These are phyloP conservation scores for Rutstroemia sp. DNA, from an alignment of 2,329 filamentous ascomycete species.

Conservation along the genomic window DNA sequence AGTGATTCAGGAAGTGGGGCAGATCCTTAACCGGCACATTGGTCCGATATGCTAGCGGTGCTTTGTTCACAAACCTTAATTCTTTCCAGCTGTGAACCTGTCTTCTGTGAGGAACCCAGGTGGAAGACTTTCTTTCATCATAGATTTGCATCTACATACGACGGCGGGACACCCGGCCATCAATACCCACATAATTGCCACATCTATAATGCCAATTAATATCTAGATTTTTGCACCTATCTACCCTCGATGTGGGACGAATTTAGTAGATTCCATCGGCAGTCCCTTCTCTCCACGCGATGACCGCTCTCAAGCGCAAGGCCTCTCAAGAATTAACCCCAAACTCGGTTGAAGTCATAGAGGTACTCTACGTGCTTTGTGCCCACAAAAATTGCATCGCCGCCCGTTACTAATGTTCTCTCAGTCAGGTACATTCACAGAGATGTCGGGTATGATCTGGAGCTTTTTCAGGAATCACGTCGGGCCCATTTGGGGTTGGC, in stretches of 20 bases:
- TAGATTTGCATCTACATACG: slow-evolving; percentile 1
- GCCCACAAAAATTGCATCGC: too few relatives aligned
- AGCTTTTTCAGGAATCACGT: too few relatives aligned
- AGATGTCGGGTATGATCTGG: too few relatives aligned
- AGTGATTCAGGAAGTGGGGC: background rate
- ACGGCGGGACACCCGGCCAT: background rate
- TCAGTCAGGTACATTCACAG: too few relatives aligned
- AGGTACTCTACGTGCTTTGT: slow-evolving; percentile 7
- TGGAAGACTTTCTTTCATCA: background rate
- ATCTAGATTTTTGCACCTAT: too few relatives aligned
- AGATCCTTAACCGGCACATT: background rate
- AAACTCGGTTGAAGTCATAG: slow-evolving; percentile 10
- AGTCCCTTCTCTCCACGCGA: background rate
- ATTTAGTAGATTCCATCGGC: background rate
- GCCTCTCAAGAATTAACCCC: slow-evolving; percentile 18
- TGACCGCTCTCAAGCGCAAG: slow-evolving; percentile 20
- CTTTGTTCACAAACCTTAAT: slow-evolving; percentile 5
- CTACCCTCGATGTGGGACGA: slow-evolving; percentile 1
- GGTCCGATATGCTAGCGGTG: background rate
- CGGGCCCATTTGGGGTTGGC: too few relatives aligned
- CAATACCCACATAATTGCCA: background rate
- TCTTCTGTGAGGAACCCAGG: background rate
- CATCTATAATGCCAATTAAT: background rate
- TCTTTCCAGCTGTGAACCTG: background rate
- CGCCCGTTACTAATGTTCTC: too few relatives aligned